Evolutionary conservation across 2,329 filamentous ascomycete species (phyloP).

Genomic region (Dothistroma septosporum): DNA sequence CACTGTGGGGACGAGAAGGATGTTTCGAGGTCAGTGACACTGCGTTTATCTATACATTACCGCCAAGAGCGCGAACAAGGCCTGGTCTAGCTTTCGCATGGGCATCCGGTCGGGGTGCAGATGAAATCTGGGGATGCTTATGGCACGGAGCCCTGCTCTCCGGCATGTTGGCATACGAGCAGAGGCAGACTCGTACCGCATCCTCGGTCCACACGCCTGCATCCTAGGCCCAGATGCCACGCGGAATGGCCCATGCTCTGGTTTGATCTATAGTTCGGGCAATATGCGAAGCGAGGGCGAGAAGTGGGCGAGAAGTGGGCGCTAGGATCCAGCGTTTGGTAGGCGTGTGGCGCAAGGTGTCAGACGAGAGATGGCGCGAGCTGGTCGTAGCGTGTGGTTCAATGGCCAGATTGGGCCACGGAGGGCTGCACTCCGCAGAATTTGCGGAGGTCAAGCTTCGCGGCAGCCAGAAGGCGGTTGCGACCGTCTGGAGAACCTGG

Average conservation of each 20-base stretch:
- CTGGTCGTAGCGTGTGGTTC: neutral
- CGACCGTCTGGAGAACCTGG: neutral
- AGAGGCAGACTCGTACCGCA: neutral
- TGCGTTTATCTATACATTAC: conserved; percentile 1
- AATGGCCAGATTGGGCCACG: neutral
- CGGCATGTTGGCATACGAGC: conserved; percentile 1
- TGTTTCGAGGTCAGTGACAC: neutral
- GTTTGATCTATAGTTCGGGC: neutral
- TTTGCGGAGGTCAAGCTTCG: neutral
- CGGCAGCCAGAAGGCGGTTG: neutral
- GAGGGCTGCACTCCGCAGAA: neutral
- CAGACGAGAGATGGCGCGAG: neutral
- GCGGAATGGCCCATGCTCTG: neutral
- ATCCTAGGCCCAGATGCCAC: neutral
- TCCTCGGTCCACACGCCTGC: neutral
- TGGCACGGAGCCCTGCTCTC: conserved; percentile 2
- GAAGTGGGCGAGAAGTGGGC: too few relatives aligned
- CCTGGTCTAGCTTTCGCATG: neutral
- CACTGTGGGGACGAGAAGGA: neutral
- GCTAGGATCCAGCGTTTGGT: neutral
- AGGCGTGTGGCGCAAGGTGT: neutral
- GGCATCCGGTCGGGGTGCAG: neutral
- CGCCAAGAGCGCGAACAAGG: neutral
- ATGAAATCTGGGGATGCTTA: neutral
- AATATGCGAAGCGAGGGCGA: conserved; percentile 2